Conservation (phyloP, 331 rosid species). For the Quercus phellos region DNA sequence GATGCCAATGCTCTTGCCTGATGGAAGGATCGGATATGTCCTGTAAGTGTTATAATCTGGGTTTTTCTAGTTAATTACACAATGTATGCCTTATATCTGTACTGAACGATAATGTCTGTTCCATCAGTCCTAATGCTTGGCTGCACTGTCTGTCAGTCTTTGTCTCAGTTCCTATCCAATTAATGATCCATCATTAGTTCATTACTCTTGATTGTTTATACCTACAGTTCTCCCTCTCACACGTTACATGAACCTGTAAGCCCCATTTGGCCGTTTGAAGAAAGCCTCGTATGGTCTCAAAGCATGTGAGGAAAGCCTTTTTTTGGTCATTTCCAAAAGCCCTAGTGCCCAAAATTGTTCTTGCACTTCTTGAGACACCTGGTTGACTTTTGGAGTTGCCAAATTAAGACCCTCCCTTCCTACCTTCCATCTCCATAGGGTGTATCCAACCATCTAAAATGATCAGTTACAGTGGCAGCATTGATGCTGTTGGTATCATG, state of each 20-base stretch:
- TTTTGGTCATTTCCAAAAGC: not conserved
- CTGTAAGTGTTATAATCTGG: slow-evolving; percentile 45
- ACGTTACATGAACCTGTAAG: not conserved
- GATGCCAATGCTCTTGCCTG: slow-evolving; percentile 76
- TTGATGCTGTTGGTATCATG: not conserved
- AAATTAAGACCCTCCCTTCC: not conserved
- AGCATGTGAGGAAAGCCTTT: not conserved
- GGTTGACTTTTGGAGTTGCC: not conserved
- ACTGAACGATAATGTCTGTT: not conserved
- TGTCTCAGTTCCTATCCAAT: not conserved
- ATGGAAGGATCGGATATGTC: slow-evolving; percentile 65
- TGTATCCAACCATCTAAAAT: not conserved
- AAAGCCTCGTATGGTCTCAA: not conserved
- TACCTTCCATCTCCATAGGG: not conserved
- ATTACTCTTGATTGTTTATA: not conserved
- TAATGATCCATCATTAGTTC: not conserved
- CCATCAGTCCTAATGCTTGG: not conserved
- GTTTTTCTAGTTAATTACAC: not conserved
- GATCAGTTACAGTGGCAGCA: not conserved
- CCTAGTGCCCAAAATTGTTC: not conserved
- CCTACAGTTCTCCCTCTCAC: not conserved
- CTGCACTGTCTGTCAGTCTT: not conserved
- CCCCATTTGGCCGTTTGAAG: not conserved
- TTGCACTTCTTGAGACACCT: not conserved
- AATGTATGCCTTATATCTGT: not conserved